These are phyloP conservation scores for Cytospora piceae DNA, from an alignment of 2,329 filamentous ascomycete genomes.

Conservation along the genomic window DNA sequence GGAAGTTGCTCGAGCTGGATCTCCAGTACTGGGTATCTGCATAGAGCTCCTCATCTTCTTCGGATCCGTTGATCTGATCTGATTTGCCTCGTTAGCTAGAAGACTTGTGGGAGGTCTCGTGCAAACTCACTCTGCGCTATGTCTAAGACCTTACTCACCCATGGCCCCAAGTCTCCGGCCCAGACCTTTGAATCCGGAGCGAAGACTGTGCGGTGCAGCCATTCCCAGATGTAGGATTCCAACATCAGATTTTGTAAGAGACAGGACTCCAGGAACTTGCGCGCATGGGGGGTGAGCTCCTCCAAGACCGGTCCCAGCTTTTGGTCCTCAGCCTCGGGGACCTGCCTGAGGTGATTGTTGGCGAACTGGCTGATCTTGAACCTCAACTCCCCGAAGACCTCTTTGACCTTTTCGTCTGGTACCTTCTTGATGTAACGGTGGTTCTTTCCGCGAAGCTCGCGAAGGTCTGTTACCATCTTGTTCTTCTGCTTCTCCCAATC, in stretches of 20 bases:
- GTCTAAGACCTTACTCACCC: background rate
- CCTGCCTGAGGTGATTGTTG: background rate
- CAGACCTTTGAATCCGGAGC: background rate
- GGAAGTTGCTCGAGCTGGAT: conserved; percentile 24
- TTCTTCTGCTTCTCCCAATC: background rate
- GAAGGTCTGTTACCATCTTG: conserved; percentile 9
- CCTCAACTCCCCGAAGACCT: conserved; percentile 17
- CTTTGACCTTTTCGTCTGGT: conserved; percentile 28
- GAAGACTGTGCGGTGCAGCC: background rate
- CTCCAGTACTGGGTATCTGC: conserved; percentile 28
- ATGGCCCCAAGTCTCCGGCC: conserved; percentile 3
- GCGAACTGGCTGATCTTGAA: conserved; percentile 31
- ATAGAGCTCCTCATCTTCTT: background rate
- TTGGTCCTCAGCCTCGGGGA: background rate
- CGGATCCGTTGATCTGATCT: background rate
- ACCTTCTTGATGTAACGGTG: conserved; percentile 10
- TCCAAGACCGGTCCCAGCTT: background rate
- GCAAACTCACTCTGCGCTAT: background rate
- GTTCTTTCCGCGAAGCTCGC: conserved; percentile 7
- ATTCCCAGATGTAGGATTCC: conserved; percentile 24
- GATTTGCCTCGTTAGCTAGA: conserved; percentile 11
- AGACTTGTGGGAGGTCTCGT: fast-evolving
- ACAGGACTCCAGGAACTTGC: background rate
- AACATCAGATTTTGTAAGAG: background rate
- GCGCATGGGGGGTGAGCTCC: background rate